Conservation (phyloP, 78 protist species). For the Dictyostelium citrinum region DNA sequence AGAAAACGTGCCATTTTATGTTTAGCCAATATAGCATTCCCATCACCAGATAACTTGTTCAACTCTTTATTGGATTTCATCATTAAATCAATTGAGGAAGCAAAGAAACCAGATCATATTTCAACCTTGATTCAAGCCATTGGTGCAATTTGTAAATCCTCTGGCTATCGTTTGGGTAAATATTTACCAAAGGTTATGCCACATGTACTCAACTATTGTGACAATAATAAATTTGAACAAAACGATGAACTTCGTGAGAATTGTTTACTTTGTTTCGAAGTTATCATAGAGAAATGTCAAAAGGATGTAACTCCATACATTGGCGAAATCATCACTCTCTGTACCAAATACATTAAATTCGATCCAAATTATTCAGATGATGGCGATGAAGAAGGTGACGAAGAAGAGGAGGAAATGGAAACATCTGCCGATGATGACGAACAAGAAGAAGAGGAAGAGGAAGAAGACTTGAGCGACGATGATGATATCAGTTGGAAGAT, state of each 20-base stretch:
- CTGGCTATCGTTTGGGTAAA: conserved; percentile 76
- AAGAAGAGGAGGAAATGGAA: conserved; percentile 64
- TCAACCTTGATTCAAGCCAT: conserved; percentile 74
- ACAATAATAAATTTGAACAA: conserved; percentile 68
- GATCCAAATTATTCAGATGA: conserved; percentile 94
- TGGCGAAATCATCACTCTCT: conserved; percentile 38
- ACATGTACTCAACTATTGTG: conserved; percentile 43
- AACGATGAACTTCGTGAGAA: conserved; percentile 91
- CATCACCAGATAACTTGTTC: conserved; percentile 76
- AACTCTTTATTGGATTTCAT: conserved; percentile 57
- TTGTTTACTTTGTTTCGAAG: conserved; percentile 88
- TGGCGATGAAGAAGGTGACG: conserved; percentile 77
- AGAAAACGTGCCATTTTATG: conserved; percentile 79
- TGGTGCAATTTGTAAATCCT: conserved; percentile 43
- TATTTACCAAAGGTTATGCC: conserved; percentile 60
- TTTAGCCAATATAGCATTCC: conserved; percentile 61
- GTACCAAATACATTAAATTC: conserved; percentile 66
- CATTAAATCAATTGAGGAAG: conserved; percentile 51
- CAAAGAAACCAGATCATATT: conserved; percentile 73
- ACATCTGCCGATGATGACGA: conserved; percentile 51
- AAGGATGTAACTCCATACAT: conserved; percentile 76
- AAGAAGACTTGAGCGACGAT: conserved; percentile 90
- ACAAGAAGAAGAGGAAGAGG: conserved; percentile 39
- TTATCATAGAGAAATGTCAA: conserved; percentile 82
- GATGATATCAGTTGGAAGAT: conserved; percentile 97